A percentile compares a stretch with the other conserved stretches of the same genome.
Conservation (phyloP, 805 yeast genomes). For the Monosporozyma aquatica region DNA sequence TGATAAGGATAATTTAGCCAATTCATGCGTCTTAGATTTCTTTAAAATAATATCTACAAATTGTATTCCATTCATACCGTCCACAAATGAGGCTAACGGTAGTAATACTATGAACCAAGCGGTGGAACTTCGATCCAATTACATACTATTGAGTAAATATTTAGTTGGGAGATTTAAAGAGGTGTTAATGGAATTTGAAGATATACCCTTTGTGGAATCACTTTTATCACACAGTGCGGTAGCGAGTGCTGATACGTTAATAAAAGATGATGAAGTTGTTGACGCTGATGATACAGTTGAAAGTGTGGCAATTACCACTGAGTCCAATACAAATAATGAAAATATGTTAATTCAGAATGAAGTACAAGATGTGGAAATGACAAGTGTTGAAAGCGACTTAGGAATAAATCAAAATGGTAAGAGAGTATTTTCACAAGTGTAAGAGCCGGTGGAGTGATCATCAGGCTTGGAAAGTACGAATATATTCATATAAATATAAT, state of each 20-base stretch:
- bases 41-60: conserved; percentile 37
- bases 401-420: neutral
- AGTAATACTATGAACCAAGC: neutral
- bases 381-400: neutral
- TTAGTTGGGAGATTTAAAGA: conserved; percentile 26
- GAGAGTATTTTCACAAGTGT: neutral
- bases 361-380: conserved; percentile 1
- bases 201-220: conserved; percentile 26
- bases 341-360: neutral
- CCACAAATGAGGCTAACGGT: neutral
- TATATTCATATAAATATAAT: neutral
- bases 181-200: conserved; percentile 25
- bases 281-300: neutral
- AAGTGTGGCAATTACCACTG: too few relatives aligned
- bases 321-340: too few relatives aligned
- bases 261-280: neutral
- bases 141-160: conserved; percentile 24
- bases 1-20: conserved; percentile 51
- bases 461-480: too few relatives aligned
- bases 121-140: conserved; percentile 13
- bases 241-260: neutral
- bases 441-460: too few relatives aligned
- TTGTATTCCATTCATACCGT: conserved; percentile 9
- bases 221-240: neutral
- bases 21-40: conserved; percentile 68